These are phyloP conservation scores for Penicillium sp. DNA, from an alignment of 2,329 filamentous ascomycete species.

Conservation along the genomic window DNA sequence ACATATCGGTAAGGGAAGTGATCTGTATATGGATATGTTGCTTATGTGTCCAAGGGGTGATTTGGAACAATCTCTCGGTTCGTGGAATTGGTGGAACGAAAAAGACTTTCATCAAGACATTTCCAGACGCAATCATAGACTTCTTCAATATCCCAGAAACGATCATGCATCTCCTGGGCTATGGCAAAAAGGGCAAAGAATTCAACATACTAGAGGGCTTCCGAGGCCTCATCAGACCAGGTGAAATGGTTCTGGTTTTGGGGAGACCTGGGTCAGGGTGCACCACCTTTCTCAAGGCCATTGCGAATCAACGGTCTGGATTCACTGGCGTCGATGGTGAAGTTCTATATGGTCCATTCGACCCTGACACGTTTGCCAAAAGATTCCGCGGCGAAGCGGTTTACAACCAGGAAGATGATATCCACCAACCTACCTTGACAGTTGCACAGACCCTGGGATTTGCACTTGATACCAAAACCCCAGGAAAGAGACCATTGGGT, in stretches of 20 bases:
- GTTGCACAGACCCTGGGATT: slow-evolving; percentile 84
- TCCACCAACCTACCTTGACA: slow-evolving; percentile 77
- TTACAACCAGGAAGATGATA: slow-evolving; percentile 81
- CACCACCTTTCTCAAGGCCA: slow-evolving; percentile 63
- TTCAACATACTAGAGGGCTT: slow-evolving; percentile 66
- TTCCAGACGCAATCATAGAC: slow-evolving; percentile 68
- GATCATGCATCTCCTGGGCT: slow-evolving; percentile 56
- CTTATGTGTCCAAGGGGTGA: slow-evolving; percentile 48
- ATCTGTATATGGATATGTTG: background rate
- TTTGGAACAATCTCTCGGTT: slow-evolving; percentile 73
- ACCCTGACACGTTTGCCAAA: slow-evolving; percentile 61
- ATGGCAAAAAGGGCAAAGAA: slow-evolving; percentile 63
- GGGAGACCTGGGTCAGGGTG: slow-evolving; percentile 70
- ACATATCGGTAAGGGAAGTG: slow-evolving; percentile 52
- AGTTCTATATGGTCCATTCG: slow-evolving; percentile 70
- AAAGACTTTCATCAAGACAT: slow-evolving; percentile 67
- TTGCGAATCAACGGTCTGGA: slow-evolving; percentile 60
- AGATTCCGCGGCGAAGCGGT: slow-evolving; percentile 74
- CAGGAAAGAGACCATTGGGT: slow-evolving; percentile 69
- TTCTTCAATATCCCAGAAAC: slow-evolving; percentile 71
- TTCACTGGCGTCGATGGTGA: slow-evolving; percentile 62
- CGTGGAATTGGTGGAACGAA: slow-evolving; percentile 63
- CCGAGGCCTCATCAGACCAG: slow-evolving; percentile 60
- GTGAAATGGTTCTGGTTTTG: slow-evolving; percentile 82
- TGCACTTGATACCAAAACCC: slow-evolving; percentile 76